These are phyloP conservation scores for Vararia minispora DNA, from an alignment of 768 basidiomycete species.

Conservation along the genomic window DNA sequence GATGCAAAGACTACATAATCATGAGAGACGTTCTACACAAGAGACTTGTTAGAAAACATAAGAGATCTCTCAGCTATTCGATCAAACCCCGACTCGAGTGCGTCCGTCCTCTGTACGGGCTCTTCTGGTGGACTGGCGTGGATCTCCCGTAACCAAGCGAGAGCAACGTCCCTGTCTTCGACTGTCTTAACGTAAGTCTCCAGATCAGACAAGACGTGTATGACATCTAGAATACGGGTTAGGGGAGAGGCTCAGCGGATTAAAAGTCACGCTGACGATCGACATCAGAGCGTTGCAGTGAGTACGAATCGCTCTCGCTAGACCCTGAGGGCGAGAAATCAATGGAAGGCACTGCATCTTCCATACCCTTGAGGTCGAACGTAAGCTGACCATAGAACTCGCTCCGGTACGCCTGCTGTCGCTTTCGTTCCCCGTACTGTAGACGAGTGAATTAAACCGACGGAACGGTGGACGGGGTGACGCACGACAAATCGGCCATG, in stretches of 20 bases:
- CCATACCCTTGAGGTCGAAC: conserved; percentile 74
- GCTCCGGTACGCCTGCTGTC: conserved; percentile 74
- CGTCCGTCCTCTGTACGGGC: conserved; percentile 68
- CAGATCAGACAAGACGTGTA: conserved; percentile 54
- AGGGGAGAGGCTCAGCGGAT: background rate
- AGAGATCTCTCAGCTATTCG: conserved; percentile 76
- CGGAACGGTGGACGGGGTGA: conserved; percentile 9
- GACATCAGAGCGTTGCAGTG: conserved; percentile 58
- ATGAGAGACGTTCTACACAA: conserved; percentile 6
- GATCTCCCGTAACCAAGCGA: conserved; percentile 51
- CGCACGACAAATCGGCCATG: conserved; percentile 81
- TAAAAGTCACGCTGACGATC: conserved; percentile 57
- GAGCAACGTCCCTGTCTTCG: conserved; percentile 30
- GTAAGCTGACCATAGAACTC: conserved; percentile 83
- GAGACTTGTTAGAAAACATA: conserved; percentile 24
- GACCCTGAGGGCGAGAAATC: conserved; percentile 69
- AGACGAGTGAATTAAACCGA: conserved; percentile 5
- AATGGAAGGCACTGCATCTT: conserved; percentile 65
- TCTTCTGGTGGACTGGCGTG: conserved; percentile 53
- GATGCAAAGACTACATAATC: conserved; percentile 54
- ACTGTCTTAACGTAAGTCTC: conserved; percentile 41
- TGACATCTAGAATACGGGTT: conserved; percentile 32
- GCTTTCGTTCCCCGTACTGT: conserved; percentile 66
- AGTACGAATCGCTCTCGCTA: conserved; percentile 43
- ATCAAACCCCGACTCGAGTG: conserved; percentile 71